Percentiles rank a stretch among this genome's conserved stretches.
Conservation (phyloP, 768 basidiomycete species). For the Clathrus columnatus region DNA sequence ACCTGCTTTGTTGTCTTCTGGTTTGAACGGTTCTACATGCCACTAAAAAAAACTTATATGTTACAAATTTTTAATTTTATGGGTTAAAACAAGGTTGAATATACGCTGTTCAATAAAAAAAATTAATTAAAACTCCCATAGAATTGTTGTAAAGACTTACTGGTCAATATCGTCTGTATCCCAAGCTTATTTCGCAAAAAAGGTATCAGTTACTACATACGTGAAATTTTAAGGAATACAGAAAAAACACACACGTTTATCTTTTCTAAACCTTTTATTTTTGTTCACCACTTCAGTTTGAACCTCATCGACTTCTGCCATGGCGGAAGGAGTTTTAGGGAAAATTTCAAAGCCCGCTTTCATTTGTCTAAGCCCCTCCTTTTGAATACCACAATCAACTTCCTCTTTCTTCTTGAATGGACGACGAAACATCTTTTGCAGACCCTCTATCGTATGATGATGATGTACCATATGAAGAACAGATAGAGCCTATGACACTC, state of each 20-base stretch:
- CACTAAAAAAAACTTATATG: conserved; percentile 41
- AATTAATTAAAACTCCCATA: not conserved
- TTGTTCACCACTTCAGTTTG: conserved; percentile 48
- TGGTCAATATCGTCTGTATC: conserved; percentile 99
- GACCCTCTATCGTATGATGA: conserved; percentile 46
- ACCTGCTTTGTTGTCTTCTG: conserved; percentile 68
- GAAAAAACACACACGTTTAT: conserved; percentile 78
- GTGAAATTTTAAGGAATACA: not conserved
- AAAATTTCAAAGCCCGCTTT: conserved; percentile 1
- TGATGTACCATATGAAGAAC: conserved; percentile 47
- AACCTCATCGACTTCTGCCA: conserved; percentile 21
- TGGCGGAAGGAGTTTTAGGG: not conserved
- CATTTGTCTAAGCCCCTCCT: not conserved
- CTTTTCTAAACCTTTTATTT: conserved; percentile 86
- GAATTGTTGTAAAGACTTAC: conserved; percentile 48
- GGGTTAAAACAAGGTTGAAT: conserved; percentile 6
- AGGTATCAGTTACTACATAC: conserved; percentile 6
- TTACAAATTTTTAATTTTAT: not conserved
- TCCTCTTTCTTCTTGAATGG: conserved; percentile 2
- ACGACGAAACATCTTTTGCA: conserved; percentile 8
- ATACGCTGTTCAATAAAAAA: conserved; percentile 22
- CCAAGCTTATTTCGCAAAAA: conserved; percentile 59
- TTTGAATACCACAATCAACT: not conserved
- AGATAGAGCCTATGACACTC: conserved; percentile 17
- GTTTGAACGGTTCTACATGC: conserved; percentile 77